Conservation (phyloP, 140 eudicot genomes). For the Erigeron philadelphicus region DNA sequence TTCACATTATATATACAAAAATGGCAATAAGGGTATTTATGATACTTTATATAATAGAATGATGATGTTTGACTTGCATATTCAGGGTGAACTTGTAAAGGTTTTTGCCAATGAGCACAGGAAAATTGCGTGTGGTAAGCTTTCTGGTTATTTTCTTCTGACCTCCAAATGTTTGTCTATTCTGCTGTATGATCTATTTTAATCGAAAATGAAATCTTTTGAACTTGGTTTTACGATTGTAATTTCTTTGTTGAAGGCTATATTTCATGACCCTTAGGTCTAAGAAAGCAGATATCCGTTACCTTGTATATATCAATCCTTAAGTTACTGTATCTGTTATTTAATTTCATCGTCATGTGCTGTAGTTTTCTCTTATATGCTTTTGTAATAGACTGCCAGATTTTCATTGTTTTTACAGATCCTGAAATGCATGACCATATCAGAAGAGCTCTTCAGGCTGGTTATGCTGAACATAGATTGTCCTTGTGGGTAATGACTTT, state of each 20-base stretch:
- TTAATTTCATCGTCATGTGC: too few relatives aligned
- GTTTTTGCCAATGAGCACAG: slow-evolving; percentile 87
- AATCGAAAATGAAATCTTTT: neutral
- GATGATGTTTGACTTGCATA: slow-evolving; percentile 24
- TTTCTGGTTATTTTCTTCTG: slow-evolving; percentile 12
- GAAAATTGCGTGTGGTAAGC: slow-evolving; percentile 79
- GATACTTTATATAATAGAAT: neutral
- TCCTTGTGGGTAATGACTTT: slow-evolving; percentile 51
- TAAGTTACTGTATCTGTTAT: too few relatives aligned
- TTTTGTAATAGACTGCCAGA: neutral
- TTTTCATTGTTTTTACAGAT: slow-evolving; percentile 42
- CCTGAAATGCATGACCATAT: slow-evolving; percentile 64
- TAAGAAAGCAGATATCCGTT: neutral
- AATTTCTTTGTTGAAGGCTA: neutral
- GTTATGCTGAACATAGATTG: slow-evolving; percentile 61
- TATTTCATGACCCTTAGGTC: neutral
- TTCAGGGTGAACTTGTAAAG: slow-evolving; percentile 84
- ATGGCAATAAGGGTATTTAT: neutral
- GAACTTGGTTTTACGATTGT: neutral
- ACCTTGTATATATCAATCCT: too few relatives aligned
- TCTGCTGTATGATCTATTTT: neutral
- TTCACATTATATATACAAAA: neutral
- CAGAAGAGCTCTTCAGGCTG: slow-evolving; percentile 52
- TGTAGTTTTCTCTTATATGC: too few relatives aligned
- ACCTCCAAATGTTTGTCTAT: slow-evolving; percentile 9